phyloP scores from a whole-genome alignment of 495 filamentous ascomycete species.

The Chlorociboria aeruginascens region DNA sequence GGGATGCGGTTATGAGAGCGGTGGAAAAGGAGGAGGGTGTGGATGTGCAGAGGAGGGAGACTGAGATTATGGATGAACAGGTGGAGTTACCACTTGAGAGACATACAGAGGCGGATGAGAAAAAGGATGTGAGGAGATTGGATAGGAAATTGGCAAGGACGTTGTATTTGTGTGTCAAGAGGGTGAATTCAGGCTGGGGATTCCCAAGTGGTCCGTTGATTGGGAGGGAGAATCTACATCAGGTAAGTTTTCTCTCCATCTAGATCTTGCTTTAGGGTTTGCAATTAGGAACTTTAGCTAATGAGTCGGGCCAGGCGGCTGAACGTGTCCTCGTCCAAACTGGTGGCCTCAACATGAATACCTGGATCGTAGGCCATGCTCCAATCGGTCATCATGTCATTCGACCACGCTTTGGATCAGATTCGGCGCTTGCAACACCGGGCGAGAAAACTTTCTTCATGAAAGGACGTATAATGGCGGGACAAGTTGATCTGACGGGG shows the following conservation, averaged over 20 bases:
- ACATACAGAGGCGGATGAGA: conserved; percentile 69
- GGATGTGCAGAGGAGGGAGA: conserved; percentile 18
- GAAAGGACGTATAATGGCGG: conserved; percentile 90
- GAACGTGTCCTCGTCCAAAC: conserved; percentile 62
- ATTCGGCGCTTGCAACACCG: conserved; percentile 8
- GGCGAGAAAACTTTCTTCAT: conserved; percentile 91
- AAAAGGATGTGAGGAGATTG: conserved; percentile 60
- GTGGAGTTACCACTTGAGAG: conserved; percentile 62
- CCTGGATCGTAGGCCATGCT: conserved; percentile 88
- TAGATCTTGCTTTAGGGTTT: not conserved
- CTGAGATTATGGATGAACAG: conserved; percentile 40
- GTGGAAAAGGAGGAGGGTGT: conserved; percentile 16
- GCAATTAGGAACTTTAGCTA: not conserved
- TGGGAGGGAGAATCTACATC: conserved; percentile 61
- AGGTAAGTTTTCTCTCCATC: conserved; percentile 44
- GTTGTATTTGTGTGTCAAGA: conserved; percentile 74
- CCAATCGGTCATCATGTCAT: conserved; percentile 70
- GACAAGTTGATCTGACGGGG: conserved; percentile 68
- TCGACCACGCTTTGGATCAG: conserved; percentile 27
- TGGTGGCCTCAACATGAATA: conserved; percentile 94
- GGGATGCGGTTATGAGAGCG: conserved; percentile 11
- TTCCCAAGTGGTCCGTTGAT: conserved; percentile 61
- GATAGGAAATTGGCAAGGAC: conserved; percentile 65
- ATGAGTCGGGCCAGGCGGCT: conserved; percentile 49
- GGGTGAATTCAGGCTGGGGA: conserved; percentile 57